Evolutionary conservation across 768 basidiomycete genomes (phyloP).

Genomic region (Boletus huronensis): DNA sequence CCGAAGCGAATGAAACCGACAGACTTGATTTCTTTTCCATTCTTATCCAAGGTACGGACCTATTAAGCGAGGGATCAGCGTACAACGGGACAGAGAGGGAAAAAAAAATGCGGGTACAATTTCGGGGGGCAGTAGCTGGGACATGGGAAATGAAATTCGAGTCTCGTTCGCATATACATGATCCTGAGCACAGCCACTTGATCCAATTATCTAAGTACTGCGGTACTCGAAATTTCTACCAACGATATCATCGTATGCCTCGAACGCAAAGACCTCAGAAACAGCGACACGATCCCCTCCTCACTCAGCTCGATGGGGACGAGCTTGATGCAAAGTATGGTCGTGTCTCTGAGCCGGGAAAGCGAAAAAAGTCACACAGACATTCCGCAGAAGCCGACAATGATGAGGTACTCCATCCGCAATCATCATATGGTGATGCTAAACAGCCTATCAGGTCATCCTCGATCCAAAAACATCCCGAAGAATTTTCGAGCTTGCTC

Average conservation of each 20-base stretch:
- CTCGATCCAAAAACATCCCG: conserved; percentile 80
- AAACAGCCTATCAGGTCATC: conserved; percentile 45
- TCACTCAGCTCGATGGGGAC: conserved; percentile 79
- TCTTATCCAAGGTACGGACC: conserved; percentile 69
- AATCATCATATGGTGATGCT: background rate
- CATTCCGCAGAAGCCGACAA: conserved; percentile 48
- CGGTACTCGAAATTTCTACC: conserved; percentile 3
- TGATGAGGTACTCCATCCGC: conserved; percentile 46
- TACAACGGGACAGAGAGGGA: background rate
- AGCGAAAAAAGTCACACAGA: conserved; percentile 60
- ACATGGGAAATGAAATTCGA: conserved; percentile 25
- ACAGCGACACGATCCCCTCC: conserved; percentile 81
- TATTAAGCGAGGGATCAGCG: conserved; percentile 27
- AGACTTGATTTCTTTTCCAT: conserved; percentile 66
- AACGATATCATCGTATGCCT: conserved; percentile 57
- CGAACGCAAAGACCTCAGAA: conserved; percentile 54
- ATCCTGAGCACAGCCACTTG: conserved; percentile 8
- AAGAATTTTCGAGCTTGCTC: conserved; percentile 88
- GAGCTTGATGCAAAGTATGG: conserved; percentile 76
- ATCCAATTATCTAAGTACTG: background rate
- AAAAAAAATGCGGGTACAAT: conserved; percentile 10
- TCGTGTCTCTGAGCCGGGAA: conserved; percentile 70
- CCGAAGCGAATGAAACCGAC: conserved; percentile 88
- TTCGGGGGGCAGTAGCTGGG: conserved; percentile 18
- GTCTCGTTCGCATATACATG: too few relatives aligned